phyloP scores from a whole-genome alignment of 345 rosid species.

The Excoecaria agallocha region DNA sequence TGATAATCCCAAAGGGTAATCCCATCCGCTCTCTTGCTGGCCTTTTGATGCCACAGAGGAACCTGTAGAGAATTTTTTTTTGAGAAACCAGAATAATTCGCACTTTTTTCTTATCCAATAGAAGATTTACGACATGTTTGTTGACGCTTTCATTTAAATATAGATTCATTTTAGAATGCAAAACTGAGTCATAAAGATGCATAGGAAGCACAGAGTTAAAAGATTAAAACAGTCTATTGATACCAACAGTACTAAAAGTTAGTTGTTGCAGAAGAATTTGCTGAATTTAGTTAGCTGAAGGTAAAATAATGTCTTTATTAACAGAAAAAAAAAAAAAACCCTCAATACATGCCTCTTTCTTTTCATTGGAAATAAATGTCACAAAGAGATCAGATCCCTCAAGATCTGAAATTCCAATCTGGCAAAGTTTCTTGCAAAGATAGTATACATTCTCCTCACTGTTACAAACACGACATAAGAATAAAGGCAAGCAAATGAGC shows the following conservation, averaged over 20 bases:
- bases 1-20: conserved; percentile 86
- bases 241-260: not conserved
- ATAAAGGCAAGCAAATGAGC: not conserved
- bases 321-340: not conserved
- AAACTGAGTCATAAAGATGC: not conserved
- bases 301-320: not conserved
- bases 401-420: conserved; percentile 47
- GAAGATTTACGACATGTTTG: not conserved
- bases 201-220: not conserved
- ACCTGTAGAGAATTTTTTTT: conserved; percentile 37
- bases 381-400: conserved; percentile 68
- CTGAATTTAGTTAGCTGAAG: not conserved
- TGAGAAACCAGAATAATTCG: not conserved
- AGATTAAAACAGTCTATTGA: not conserved
- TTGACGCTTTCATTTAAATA: not conserved
- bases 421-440: conserved; percentile 64
- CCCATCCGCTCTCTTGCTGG: conserved; percentile 79
- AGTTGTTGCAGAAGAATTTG: not conserved
- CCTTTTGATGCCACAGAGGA: conserved; percentile 94
- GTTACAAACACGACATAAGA: conserved; percentile 1
- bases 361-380: conserved; percentile 76
- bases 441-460: conserved; percentile 83
- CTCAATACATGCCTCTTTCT: conserved; percentile 58
- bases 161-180: not conserved
- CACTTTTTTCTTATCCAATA: not conserved